Evolutionary conservation across 2,329 filamentous ascomycete genomes (phyloP).

Genomic region (Fusarium sp.): DNA sequence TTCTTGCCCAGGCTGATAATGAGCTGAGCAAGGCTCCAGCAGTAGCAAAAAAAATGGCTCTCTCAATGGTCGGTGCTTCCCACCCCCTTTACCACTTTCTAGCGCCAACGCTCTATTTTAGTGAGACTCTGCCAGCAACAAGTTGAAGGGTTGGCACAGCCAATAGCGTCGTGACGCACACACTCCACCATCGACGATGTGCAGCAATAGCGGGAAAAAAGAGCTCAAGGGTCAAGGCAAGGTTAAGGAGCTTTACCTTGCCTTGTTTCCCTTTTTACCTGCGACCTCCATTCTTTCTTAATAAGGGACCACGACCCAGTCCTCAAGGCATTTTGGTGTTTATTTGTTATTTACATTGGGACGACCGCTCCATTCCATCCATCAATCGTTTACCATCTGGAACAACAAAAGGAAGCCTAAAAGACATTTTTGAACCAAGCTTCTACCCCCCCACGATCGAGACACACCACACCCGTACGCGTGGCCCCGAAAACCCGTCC

Average conservation of each 20-base stretch:
- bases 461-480: conserved; percentile 16
- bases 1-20: neutral
- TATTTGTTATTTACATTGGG: conserved; percentile 4
- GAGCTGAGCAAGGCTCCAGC: conserved; percentile 1
- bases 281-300: neutral
- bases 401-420: neutral
- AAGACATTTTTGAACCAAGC: neutral
- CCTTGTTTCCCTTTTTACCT: neutral
- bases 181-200: neutral
- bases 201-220: conserved; percentile 2
- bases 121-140: neutral
- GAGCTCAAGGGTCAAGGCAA: conserved; percentile 4
- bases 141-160: conserved; percentile 2
- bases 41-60: neutral
- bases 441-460: conserved; percentile 25
- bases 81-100: conserved; percentile 1
- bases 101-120: conserved; percentile 13
- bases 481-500: conserved; percentile 16
- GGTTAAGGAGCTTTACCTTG: conserved; percentile 1
- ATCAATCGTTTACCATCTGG: neutral
- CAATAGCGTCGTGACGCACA: conserved; percentile 21
- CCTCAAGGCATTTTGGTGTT: neutral
- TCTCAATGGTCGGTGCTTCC: neutral
- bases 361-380: neutral
- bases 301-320: neutral